Percentiles rank a stretch among this genome's conserved stretches.
Evolutionary conservation across 345 rosid species (phyloP).

Genomic region (Pugionium cornutum): DNA sequence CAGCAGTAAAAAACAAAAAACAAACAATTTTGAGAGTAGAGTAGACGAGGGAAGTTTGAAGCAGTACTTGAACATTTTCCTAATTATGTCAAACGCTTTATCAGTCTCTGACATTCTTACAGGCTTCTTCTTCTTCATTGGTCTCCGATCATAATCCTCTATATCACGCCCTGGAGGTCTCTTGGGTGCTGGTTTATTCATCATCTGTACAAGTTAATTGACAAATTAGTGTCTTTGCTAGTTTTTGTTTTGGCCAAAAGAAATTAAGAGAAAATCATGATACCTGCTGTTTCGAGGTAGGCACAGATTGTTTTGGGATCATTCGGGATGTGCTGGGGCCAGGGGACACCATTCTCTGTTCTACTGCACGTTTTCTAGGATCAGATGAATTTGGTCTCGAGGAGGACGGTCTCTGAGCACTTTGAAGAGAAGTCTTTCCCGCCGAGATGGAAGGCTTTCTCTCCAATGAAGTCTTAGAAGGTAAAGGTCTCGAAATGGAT

Average conservation of each 20-base stretch:
- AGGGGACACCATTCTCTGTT: conserved; percentile 49
- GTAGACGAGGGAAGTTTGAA: neutral
- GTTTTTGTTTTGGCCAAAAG: conserved; percentile 1
- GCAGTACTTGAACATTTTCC: conserved; percentile 59
- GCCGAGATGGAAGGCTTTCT: conserved; percentile 45
- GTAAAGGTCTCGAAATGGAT: conserved; percentile 43
- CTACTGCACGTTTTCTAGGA: conserved; percentile 48
- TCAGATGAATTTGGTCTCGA: conserved; percentile 49
- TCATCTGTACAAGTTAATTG: conserved; percentile 40
- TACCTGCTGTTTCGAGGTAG: conserved; percentile 57
- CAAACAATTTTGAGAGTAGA: neutral
- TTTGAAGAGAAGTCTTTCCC: conserved; percentile 44
- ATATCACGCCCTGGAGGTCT: conserved; percentile 43
- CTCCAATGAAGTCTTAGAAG: conserved; percentile 44
- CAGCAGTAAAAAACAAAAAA: no score
- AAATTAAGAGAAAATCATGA: neutral
- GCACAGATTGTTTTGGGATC: conserved; percentile 45
- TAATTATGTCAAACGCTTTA: conserved; percentile 52
- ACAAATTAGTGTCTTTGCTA: neutral
- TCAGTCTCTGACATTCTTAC: conserved; percentile 42
- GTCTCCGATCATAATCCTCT: conserved; percentile 40
- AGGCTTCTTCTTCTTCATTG: conserved; percentile 64
- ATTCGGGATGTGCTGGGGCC: conserved; percentile 45
- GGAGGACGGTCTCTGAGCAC: conserved; percentile 45
- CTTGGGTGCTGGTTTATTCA: conserved; percentile 50